Evolutionary conservation across 2,329 filamentous ascomycete genomes (phyloP).

Genomic region (Trichoderma afroharzianum): DNA sequence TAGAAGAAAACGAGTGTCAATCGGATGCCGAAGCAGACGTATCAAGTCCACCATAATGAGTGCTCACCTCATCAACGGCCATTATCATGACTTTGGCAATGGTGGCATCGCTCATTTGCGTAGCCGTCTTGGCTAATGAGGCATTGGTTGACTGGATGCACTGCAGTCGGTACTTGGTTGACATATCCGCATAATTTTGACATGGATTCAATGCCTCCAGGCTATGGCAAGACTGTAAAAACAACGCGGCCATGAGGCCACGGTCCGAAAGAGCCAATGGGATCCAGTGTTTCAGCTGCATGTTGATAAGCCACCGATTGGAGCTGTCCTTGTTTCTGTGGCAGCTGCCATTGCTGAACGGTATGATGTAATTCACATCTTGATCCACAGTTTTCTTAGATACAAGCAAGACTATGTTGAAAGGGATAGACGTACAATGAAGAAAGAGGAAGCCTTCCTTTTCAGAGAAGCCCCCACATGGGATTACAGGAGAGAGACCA

Average conservation of each 20-base stretch:
- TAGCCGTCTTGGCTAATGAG: not conserved
- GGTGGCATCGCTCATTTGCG: not conserved
- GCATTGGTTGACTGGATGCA: not conserved
- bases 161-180: not conserved
- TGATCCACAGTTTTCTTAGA: not conserved
- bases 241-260: not conserved
- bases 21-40: rapidly evolving
- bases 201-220: not conserved
- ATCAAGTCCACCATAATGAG: rapidly evolving
- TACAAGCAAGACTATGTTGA: rapidly evolving
- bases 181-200: not conserved
- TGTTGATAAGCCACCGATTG: not conserved
- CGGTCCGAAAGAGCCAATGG: not conserved
- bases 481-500: not conserved
- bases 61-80: not conserved
- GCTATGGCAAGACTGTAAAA: not conserved
- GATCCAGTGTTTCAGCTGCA: not conserved
- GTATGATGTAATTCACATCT: not conserved
- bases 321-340: not conserved
- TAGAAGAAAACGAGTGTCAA: rapidly evolving
- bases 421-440: not conserved
- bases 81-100: not conserved
- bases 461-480: not conserved
- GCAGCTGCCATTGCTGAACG: not conserved
- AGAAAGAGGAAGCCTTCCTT: not conserved